Base-by-base conservation (phyloP, 2,329 filamentous ascomycete species). In the Metarhizium robertsii region DNA sequence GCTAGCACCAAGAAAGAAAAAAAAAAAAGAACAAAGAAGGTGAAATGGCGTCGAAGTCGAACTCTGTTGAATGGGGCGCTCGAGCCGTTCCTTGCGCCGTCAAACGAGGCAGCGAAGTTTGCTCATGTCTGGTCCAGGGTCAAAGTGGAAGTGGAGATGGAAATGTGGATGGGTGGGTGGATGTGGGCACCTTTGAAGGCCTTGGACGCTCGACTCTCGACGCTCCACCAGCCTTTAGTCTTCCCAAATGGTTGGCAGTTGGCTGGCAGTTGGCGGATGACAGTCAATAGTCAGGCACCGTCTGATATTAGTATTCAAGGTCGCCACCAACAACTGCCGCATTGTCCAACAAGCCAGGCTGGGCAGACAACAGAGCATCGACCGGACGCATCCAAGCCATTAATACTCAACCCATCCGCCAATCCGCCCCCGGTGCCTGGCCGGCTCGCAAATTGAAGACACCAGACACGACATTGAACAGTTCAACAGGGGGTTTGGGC, bases 81-180 rank as follows among this genome's bases (percentile, higher is more conserved):
- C 51, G 55, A 53, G 55, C 55, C 55, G 51, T 56, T 30, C 50
- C 54, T 50, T 45, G 50, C 36, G 38, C 38, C 38, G 38, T 14
- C 38, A 40, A 40, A 40, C 38, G 14, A 40, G 38, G 13, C 38
- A 16, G 38, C 13, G 38, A 16, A 14, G 38, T 13, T 16, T 45
- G n/a, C 13, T 16, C 38, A 34, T 34, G 32, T 8, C 32, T 34
- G 10, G 32, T 5, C 6, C 32, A 11, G 4, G 10, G 32, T 34
- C 32, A 11, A 11, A 34, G 32, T 16, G 13, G 38, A 3, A 25
- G 11, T 14, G 38, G 10, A n/a, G 14, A 11, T 16, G 38, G 5
- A 40, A 13, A 40, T 40, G 38, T 16, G 10, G 13, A 16, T 11
- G 10, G 11, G 11, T 40, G 13, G 34, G 8, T 10, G 8, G 34